Conservation (phyloP, 2,329 filamentous ascomycete species). For the Colletotrichum sp. region DNA sequence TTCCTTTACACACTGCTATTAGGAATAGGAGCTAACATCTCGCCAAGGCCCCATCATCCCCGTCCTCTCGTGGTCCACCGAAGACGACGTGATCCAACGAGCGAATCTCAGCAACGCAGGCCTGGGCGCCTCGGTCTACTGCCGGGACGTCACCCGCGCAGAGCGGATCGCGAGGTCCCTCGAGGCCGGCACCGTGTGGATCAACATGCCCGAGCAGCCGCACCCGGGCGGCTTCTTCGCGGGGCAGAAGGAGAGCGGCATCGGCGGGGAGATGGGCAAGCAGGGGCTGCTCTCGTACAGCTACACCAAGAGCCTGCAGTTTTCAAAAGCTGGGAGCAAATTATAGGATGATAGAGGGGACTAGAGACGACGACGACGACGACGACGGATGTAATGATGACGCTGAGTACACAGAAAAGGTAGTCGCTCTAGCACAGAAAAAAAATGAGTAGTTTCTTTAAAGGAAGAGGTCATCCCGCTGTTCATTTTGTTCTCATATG, state of each 20-base stretch:
- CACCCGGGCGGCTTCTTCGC: constrained; percentile 33
- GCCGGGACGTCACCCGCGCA: constrained; percentile 53
- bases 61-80: constrained; percentile 62
- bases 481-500: neutral
- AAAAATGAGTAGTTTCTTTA: neutral
- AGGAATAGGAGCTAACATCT: neutral
- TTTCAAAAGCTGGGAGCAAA: constrained; percentile 24
- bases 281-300: constrained; percentile 35
- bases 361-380: neutral
- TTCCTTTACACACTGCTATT: too few relatives aligned
- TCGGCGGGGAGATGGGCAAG: constrained; percentile 36
- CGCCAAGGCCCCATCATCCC: constrained; percentile 63
- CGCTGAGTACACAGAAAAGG: neutral
- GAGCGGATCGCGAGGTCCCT: constrained; percentile 56
- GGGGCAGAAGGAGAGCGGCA: constrained; percentile 36
- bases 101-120: constrained; percentile 58
- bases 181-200: constrained; percentile 63
- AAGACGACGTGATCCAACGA: constrained; percentile 61
- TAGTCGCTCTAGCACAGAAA: neutral
- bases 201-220: constrained; percentile 48
- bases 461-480: neutral
- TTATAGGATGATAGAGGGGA: neutral
- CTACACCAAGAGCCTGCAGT: constrained; percentile 34
- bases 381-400: neutral
- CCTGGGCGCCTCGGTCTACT: constrained; percentile 63